A percentile compares a stretch with the other conserved stretches of the same genome.
phyloP scores from a whole-genome alignment of 2,329 filamentous ascomycete species.

The Lanzia echinophila region DNA sequence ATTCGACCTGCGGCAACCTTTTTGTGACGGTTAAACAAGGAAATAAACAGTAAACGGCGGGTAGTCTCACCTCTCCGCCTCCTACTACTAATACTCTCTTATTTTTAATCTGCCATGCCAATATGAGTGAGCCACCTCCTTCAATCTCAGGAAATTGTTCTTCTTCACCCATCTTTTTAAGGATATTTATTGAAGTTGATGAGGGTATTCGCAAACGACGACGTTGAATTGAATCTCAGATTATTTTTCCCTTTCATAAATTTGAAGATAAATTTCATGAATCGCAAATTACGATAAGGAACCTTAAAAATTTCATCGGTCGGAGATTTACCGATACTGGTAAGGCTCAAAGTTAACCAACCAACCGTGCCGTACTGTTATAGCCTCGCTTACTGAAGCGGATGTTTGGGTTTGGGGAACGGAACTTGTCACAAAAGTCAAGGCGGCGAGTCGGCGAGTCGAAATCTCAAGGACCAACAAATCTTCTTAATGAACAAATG shows the following conservation, averaged over 20 bases:
- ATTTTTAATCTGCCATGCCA: conserved; percentile 90
- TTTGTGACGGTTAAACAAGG: conserved; percentile 18
- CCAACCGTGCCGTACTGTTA: not conserved
- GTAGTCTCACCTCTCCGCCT: conserved; percentile 72
- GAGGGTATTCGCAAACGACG: not conserved
- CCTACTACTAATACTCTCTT: conserved; percentile 90
- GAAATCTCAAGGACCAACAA: not conserved
- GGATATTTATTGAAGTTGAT: conserved; percentile 7
- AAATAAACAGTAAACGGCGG: not conserved
- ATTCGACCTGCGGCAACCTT: conserved; percentile 95
- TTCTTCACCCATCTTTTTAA: conserved; percentile 17
- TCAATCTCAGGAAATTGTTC: conserved; percentile 67
- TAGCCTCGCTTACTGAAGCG: conserved; percentile 7
- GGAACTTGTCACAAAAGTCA: not conserved
- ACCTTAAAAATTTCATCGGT: not conserved
- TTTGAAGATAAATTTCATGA: not conserved
- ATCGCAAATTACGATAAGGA: not conserved
- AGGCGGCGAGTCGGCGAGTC: not conserved
- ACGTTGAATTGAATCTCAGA: not conserved
- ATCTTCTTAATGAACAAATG: conserved; percentile 9
- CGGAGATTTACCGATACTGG: too few relatives aligned
- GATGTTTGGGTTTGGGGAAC: too few relatives aligned
- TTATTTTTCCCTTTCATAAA: not conserved
- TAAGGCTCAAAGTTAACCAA: not conserved
- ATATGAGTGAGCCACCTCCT: conserved; percentile 84